phyloP scores from a whole-genome alignment of 495 filamentous ascomycete genomes.

The Pyronema omphalodes region DNA sequence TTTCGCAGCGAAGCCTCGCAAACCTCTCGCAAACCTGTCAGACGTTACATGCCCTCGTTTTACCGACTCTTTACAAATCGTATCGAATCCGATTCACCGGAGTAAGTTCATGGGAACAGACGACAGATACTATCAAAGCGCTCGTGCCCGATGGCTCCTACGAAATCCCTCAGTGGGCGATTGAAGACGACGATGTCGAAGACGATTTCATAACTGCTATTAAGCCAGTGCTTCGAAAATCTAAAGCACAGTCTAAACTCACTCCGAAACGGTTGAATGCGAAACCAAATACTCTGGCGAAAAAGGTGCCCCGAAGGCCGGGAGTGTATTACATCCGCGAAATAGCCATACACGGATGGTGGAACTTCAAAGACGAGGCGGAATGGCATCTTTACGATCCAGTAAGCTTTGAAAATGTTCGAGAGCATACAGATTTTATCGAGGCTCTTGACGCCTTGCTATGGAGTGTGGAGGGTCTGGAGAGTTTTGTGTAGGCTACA shows the following conservation, averaged over 20 bases:
- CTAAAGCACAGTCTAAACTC: too few relatives aligned
- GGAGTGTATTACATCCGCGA: not conserved
- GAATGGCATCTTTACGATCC: not conserved
- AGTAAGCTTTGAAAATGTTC: not conserved
- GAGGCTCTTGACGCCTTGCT: not conserved
- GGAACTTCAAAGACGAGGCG: not conserved
- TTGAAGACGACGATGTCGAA: not conserved
- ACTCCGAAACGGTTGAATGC: too few relatives aligned
- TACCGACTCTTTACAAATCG: not conserved
- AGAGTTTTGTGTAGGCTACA: not conserved
- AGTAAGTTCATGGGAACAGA: not conserved
- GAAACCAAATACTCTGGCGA: not conserved
- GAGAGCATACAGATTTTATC: not conserved
- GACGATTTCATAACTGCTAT: not conserved
- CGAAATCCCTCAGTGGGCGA: not conserved
- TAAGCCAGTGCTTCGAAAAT: too few relatives aligned
- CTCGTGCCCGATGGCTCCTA: constrained; percentile 1
- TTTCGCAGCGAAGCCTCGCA: not conserved
- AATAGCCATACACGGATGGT: not conserved
- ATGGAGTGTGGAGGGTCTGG: not conserved
- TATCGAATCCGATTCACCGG: not conserved
- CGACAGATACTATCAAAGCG: not conserved
- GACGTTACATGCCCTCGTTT: not conserved
- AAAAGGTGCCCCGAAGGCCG: too few relatives aligned
- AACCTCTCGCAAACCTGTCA: not conserved